Evolutionary conservation across 306 rosid species (phyloP).

Genomic region (Mucuna pruriens): DNA sequence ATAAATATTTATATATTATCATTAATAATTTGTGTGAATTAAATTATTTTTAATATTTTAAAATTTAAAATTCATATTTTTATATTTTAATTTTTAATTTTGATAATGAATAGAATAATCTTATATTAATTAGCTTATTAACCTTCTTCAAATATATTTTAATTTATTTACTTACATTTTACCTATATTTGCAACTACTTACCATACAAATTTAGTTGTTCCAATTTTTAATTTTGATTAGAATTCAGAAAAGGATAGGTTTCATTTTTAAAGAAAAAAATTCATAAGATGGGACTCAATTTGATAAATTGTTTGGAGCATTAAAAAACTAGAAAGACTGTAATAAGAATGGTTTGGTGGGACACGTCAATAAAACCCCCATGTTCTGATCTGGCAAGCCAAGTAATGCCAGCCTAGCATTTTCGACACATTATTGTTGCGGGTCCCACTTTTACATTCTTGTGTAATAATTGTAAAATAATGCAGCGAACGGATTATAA

Average conservation of each 20-base stretch:
- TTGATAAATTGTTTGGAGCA: background rate
- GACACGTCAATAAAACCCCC: background rate
- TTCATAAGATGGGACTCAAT: background rate
- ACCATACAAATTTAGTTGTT: background rate
- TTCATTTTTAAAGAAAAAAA: background rate
- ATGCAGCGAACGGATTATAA: background rate
- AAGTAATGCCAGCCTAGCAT: constrained; percentile 38
- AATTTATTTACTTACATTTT: background rate
- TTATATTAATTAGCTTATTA: background rate
- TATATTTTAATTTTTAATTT: too few species aligned
- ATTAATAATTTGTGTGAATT: background rate
- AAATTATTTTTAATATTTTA: too few species aligned
- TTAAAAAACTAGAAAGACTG: background rate
- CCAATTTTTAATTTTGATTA: background rate
- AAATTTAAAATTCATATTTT: too few species aligned
- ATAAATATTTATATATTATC: background rate
- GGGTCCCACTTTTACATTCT: constrained; percentile 26
- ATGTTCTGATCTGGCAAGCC: constrained; percentile 40
- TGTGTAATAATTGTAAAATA: background rate
- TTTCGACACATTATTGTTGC: constrained; percentile 15
- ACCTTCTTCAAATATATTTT: background rate
- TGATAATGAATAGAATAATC: background rate
- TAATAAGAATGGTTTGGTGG: background rate
- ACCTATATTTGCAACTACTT: background rate
- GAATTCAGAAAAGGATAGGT: background rate